Conservation (phyloP, 768 basidiomycete genomes). For the Leccinum ochraceum region DNA sequence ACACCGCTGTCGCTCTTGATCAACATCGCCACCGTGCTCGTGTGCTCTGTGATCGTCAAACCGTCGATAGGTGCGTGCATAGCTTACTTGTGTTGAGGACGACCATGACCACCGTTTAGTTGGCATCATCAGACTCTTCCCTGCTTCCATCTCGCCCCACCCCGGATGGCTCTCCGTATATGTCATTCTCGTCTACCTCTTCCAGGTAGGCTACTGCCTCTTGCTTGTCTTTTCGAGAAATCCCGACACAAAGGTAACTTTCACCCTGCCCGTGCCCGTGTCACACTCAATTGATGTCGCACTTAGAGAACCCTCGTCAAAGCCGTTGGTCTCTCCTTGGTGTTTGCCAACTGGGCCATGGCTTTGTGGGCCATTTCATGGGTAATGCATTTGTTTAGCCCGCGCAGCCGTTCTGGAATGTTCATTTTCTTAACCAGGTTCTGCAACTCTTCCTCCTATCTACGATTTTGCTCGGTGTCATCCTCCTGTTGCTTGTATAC, state of each 20-base stretch:
- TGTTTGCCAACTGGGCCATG: slow-evolving; percentile 78
- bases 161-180: slow-evolving; percentile 58
- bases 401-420: not conserved
- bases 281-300: not conserved
- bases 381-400: slow-evolving; percentile 36
- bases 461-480: slow-evolving; percentile 70
- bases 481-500: slow-evolving; percentile 72
- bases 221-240: slow-evolving; percentile 71
- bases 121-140: slow-evolving; percentile 52
- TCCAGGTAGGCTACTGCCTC: slow-evolving; percentile 81
- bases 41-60: slow-evolving; percentile 66
- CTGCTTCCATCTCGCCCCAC: slow-evolving; percentile 73
- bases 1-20: slow-evolving; percentile 84
- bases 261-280: not conserved
- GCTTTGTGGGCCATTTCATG: slow-evolving; percentile 79
- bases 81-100: not conserved
- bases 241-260: slow-evolving; percentile 73
- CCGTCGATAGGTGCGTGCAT: slow-evolving; percentile 56
- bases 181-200: slow-evolving; percentile 57
- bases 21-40: slow-evolving; percentile 68
- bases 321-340: slow-evolving; percentile 78
- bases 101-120: slow-evolving; percentile 33
- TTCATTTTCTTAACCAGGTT: slow-evolving; percentile 41
- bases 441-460: slow-evolving; percentile 76
- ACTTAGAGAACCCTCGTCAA: slow-evolving; percentile 63